Evolutionary conservation across 2,329 filamentous ascomycete species (phyloP), one percentile per base, ranked within the genome.

Genomic region (Stagonosporopsis rhizophila): DNA sequence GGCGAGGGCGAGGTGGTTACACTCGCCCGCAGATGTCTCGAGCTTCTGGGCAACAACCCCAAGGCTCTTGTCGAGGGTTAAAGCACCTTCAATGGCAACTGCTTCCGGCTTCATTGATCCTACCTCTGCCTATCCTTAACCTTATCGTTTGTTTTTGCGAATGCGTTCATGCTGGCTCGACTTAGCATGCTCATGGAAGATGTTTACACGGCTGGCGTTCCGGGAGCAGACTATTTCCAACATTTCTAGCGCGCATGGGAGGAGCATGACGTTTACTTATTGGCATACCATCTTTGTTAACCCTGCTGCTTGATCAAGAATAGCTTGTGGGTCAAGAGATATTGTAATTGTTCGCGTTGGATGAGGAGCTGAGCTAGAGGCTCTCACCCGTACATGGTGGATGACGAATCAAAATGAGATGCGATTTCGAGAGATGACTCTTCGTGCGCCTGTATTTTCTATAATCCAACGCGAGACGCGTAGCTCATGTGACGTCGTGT

Each of bases 1-100:
- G 93, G 95, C 41, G 93, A 97, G 75, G 91, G 89, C 54, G 94
- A 98, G 75, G 93, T 97, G 40, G 91, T 97, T 62, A 92, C 88
- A 65, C 85, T 99, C 66, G 94, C 95, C 22, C 90, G 94, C 70
- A 86, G 92, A 67, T 98, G 92, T 74, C 83, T 97, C 37, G 94
- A 97, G 77, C 83, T 96, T 3, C 80, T 96, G 30, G 91, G 90
- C 46, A 89, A 91, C 75, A 87, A 83, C 69, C 87, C 89, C 28
- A 94, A 94, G 78, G 83, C 88, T 44, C 88, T 96, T 64, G 91
- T 95, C 62, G 92, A 96, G 76, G 90, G 90, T 37, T 95, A 64
- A 76, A 27, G 28, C 14, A 6, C 44, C 34, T 49, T 41, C 22
- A 53, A 59, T 48, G 27, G 34, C 44, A 58, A 66, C 23, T 39